phyloP scores from a whole-genome alignment of 2,329 filamentous ascomycete genomes.

The Sodiomyces alkalinus region DNA sequence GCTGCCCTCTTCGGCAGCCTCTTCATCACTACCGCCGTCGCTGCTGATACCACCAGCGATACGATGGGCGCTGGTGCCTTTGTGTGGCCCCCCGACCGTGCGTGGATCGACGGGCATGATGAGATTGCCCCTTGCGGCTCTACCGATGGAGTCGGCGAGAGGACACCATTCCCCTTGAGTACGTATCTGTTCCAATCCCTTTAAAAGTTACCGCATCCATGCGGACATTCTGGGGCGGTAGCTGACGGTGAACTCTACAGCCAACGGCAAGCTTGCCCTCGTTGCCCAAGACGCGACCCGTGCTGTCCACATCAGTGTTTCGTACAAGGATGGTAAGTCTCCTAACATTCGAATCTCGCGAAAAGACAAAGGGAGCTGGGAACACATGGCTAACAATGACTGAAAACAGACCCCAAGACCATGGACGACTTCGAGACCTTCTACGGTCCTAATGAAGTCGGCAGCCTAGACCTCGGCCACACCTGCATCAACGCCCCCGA shows the following conservation, averaged over 20 bases:
- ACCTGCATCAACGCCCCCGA: conserved; percentile 26
- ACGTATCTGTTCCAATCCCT: conserved; percentile 8
- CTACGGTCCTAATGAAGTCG: conserved; percentile 18
- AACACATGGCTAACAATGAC: background rate
- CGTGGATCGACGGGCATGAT: conserved; percentile 37
- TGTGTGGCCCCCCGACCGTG: conserved; percentile 42
- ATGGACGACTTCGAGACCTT: conserved; percentile 24
- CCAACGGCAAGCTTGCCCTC: conserved; percentile 37
- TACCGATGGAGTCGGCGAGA: conserved; percentile 25
- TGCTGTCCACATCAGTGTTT: conserved; percentile 35
- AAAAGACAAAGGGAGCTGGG: no score
- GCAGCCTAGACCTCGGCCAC: conserved; percentile 27
- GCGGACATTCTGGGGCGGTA: no score
- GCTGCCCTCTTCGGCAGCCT: conserved; percentile 6
- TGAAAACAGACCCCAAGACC: conserved; percentile 18
- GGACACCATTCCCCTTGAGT: conserved; percentile 42
- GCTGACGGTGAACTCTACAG: conserved; percentile 16
- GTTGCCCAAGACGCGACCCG: conserved; percentile 42
- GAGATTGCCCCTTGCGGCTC: conserved; percentile 44
- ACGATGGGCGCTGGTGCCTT: conserved; percentile 41
- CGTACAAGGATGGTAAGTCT: conserved; percentile 30
- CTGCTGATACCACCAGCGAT: conserved; percentile 6
- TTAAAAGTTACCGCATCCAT: no score
- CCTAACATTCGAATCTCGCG: no score
- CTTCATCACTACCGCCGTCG: conserved; percentile 3